phyloP scores from a whole-genome alignment of 108 stramenopile genomes.

The Pseudonitzschia pungens region DNA sequence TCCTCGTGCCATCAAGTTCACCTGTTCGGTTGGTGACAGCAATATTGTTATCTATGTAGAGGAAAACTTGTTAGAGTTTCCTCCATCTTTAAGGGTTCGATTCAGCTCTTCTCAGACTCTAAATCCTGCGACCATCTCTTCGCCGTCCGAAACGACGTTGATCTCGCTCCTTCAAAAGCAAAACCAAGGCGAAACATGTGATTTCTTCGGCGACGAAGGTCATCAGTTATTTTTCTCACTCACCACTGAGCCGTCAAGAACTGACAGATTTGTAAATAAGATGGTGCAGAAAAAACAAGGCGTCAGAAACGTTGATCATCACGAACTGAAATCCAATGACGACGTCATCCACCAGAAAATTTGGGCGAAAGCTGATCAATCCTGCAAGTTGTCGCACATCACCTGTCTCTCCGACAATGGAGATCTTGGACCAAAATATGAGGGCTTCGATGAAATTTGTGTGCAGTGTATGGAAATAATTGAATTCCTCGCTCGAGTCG shows the following conservation, averaged over 20 bases:
- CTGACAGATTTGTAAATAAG: background rate
- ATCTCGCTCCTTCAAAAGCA: conserved; percentile 8
- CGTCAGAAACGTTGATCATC: too few relatives aligned
- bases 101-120: conserved; percentile 17
- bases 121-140: background rate
- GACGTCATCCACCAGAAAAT: background rate
- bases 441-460: conserved; percentile 43
- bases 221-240: conserved; percentile 7
- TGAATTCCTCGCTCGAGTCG: conserved; percentile 21
- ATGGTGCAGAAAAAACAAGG: too few relatives aligned
- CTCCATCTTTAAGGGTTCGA: conserved; percentile 24
- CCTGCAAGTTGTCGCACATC: conserved; percentile 1
- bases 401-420: background rate
- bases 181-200: conserved; percentile 1
- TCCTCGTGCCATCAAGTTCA: conserved; percentile 5
- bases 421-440: conserved; percentile 13
- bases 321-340: background rate
- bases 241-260: background rate
- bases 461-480: conserved; percentile 47
- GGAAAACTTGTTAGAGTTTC: conserved; percentile 3
- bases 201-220: conserved; percentile 15
- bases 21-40: background rate
- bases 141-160: conserved; percentile 9
- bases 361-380: background rate
- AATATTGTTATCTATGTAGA: conserved; percentile 19